Conservation (phyloP, 1,139 yeast genomes). For the Saccharomyces pastorianus region DNA sequence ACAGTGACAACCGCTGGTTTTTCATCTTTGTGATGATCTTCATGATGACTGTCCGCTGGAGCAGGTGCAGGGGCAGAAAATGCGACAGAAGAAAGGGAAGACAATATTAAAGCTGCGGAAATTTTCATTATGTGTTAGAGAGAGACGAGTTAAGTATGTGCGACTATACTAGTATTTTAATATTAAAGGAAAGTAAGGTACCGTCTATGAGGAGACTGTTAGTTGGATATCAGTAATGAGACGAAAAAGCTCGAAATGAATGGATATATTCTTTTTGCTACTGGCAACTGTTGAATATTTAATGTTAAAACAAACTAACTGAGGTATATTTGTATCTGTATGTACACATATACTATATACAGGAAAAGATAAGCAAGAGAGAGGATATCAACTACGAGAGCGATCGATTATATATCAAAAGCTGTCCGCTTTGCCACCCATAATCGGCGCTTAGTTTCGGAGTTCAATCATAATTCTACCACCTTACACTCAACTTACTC, state of each 20-base stretch:
- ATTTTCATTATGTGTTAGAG: conserved; percentile 12
- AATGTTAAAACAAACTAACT: background rate
- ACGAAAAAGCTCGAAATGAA: background rate
- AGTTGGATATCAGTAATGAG: background rate
- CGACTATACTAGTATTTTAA: background rate
- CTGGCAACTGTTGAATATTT: background rate
- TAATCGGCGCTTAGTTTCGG: background rate
- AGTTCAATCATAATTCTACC: background rate
- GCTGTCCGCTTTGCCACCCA: background rate
- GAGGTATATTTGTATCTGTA: background rate
- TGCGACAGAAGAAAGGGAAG: conserved; percentile 11
- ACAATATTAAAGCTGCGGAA: conserved; percentile 9
- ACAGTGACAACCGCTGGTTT: conserved; percentile 43
- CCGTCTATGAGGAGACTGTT: conserved; percentile 2
- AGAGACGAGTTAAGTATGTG: background rate
- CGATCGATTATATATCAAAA: background rate
- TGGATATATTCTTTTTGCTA: background rate
- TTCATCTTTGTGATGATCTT: conserved; percentile 29
- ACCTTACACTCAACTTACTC: background rate
- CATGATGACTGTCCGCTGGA: conserved; percentile 46
- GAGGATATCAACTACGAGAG: background rate
- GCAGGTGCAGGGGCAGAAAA: conserved; percentile 24
- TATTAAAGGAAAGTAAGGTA: background rate
- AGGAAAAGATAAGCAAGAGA: background rate
- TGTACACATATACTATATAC: background rate